Evolutionary conservation across 306 rosid species (phyloP), one percentile per base, ranked within the genome.

Genomic region (Canavalia gladiata): DNA sequence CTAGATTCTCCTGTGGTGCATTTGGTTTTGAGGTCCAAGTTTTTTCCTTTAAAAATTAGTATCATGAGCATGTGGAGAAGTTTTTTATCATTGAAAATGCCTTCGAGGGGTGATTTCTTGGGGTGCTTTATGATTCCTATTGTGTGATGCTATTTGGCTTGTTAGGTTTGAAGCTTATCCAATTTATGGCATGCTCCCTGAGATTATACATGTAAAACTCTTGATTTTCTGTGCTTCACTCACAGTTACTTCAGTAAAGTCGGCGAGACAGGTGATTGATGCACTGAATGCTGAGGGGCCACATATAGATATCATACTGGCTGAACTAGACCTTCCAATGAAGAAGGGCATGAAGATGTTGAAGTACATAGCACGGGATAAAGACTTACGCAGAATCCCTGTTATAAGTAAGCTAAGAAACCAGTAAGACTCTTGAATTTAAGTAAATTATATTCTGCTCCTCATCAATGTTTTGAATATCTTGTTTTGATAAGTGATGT

Each of bases 261-360:
- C 98, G 49, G 90, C 97, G 29, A 89, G 98, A 66, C 97, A 96
- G 81, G 97, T 96, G 43, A 96, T 96, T 74, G 97, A 92, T 83
- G 99, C 99, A 41, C 83, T 96, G 88, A 96, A 94, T 87, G 99
- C 97, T 1, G 98, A 94, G 78, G 97, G 97, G 10, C 90, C 88
- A 68, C 90, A 96, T 74, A 96, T 96, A 62, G 97, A 96, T 78
- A 87, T 96, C 84, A 92, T 92, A 85, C 99, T 93, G 55, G 86
- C 97, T 37, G 99, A 96, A 86, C 90, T 92, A 59, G 97, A 96
- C 87, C 95, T 96, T 64, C 99, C 99, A 5, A 79, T 84, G 86
- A 82, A 88, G 63, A 96, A 92, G 88, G 99, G 99, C 64, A 84
- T 88, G 91, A 92, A 91, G 83, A 82, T 96, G 99, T 81, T 96